phyloP scores from a whole-genome alignment of 2,329 filamentous ascomycete genomes.

The Exserohilum rostratum region DNA sequence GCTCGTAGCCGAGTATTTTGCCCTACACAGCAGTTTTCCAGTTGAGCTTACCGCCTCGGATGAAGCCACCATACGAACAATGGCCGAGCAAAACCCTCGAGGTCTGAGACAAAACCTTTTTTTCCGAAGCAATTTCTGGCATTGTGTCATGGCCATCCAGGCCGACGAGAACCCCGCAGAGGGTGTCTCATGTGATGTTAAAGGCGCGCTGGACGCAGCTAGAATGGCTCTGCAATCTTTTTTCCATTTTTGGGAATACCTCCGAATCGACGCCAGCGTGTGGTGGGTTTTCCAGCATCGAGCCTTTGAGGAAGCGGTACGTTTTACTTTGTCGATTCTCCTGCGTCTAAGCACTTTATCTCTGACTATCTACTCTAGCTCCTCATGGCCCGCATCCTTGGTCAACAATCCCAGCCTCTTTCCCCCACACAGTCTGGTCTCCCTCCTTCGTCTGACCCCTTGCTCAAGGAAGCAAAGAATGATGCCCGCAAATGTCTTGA shows the following conservation, averaged over 20 bases:
- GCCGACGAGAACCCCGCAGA: slow-evolving; percentile 69
- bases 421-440: slow-evolving; percentile 31
- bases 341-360: background rate
- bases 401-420: slow-evolving; percentile 42
- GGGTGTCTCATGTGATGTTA: slow-evolving; percentile 61
- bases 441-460: slow-evolving; percentile 39
- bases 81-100: slow-evolving; percentile 67
- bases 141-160: slow-evolving; percentile 81
- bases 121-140: slow-evolving; percentile 80
- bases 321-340: slow-evolving; percentile 48
- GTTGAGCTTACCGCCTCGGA: slow-evolving; percentile 73
- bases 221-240: slow-evolving; percentile 77
- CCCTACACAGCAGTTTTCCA: slow-evolving; percentile 75
- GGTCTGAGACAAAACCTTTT: slow-evolving; percentile 77
- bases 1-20: slow-evolving; percentile 71
- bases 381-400: slow-evolving; percentile 49
- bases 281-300: slow-evolving; percentile 88
- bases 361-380: slow-evolving; percentile 30
- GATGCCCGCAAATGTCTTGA: slow-evolving; percentile 54
- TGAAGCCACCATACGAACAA: slow-evolving; percentile 61
- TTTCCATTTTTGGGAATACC: slow-evolving; percentile 72
- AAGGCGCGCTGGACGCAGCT: slow-evolving; percentile 74
- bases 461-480: slow-evolving; percentile 49
- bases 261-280: slow-evolving; percentile 74
- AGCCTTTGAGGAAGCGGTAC: slow-evolving; percentile 76